Percentiles rank a stretch among this genome's conserved stretches.
These are phyloP conservation scores for Cyberlindnera petersonii DNA, from an alignment of 805 yeast species.

Conservation along the genomic window DNA sequence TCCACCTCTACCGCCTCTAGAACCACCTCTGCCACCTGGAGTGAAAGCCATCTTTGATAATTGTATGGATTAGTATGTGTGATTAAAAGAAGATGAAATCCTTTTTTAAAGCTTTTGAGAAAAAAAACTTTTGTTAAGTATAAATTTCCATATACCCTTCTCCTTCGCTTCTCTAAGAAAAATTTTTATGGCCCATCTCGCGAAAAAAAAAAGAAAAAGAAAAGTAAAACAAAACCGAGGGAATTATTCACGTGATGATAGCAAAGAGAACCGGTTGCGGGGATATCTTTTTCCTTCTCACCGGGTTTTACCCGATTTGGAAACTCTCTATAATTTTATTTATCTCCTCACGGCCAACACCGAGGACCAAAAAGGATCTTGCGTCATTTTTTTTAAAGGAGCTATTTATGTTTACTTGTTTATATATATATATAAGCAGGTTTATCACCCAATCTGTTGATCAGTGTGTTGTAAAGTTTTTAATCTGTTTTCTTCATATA, in stretches of 20 bases:
- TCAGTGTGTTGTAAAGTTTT: too few species aligned
- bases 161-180: too few species aligned
- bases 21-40: conserved; percentile 63
- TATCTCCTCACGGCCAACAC: conserved; percentile 3
- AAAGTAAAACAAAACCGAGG: neutral
- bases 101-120: neutral
- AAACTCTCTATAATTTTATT: neutral
- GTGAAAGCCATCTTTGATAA: conserved; percentile 64
- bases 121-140: too few species aligned
- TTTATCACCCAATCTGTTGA: too few species aligned
- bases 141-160: too few species aligned
- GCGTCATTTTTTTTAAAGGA: conserved; percentile 1
- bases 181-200: conserved; percentile 16
- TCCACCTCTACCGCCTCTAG: conserved; percentile 41
- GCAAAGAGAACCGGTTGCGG: neutral
- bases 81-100: conserved; percentile 8
- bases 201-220: conserved; percentile 1
- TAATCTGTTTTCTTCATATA: neutral
- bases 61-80: conserved; percentile 4
- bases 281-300: neutral
- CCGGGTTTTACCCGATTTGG: neutral
- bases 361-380: neutral
- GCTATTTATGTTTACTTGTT: neutral
- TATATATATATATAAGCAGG: too few species aligned
- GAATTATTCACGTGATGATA: neutral